Evolutionary conservation across 2,329 filamentous ascomycete genomes (phyloP).

Genomic region (Beauveria sp.): DNA sequence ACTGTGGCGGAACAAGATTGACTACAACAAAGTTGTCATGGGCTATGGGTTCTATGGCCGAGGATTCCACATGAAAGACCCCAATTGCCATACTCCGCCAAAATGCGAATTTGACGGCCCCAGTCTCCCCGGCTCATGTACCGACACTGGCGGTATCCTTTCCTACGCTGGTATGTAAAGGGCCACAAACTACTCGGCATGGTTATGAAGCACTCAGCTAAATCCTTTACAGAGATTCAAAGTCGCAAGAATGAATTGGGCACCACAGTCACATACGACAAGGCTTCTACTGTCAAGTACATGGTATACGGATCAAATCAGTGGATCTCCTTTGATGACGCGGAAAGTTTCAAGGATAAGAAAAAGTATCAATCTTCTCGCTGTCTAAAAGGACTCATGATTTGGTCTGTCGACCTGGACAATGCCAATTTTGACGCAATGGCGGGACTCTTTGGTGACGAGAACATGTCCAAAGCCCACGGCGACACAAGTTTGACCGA

Average conservation of each 20-base stretch:
- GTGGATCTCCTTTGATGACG: constrained; percentile 31
- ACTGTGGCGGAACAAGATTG: constrained; percentile 32
- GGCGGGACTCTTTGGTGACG: constrained; percentile 16
- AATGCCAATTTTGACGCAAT: constrained; percentile 17
- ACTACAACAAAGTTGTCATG: constrained; percentile 29
- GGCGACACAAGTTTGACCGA: neutral
- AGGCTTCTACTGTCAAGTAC: constrained; percentile 25
- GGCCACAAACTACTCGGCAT: neutral
- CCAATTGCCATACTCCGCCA: neutral
- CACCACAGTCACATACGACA: constrained; percentile 17
- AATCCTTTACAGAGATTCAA: constrained; percentile 23
- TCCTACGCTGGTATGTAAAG: constrained; percentile 12
- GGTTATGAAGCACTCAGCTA: neutral
- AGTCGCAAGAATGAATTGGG: constrained; percentile 16
- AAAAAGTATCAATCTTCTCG: constrained; percentile 11
- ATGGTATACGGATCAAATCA: constrained; percentile 25
- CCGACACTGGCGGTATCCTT: constrained; percentile 23
- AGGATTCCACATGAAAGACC: constrained; percentile 11
- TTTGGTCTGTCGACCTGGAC: constrained; percentile 23
- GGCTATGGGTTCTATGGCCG: constrained; percentile 33
- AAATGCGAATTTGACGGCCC: constrained; percentile 16
- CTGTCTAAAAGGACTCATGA: constrained; percentile 19
- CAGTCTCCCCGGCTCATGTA: constrained; percentile 19
- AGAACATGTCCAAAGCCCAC: constrained; percentile 2
- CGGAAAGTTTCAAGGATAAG: constrained; percentile 18